Percentiles rank a stretch among this genome's conserved stretches.
Evolutionary conservation across 2,329 filamentous ascomycete genomes (phyloP).

Genomic region (Talaromyces piceae): DNA sequence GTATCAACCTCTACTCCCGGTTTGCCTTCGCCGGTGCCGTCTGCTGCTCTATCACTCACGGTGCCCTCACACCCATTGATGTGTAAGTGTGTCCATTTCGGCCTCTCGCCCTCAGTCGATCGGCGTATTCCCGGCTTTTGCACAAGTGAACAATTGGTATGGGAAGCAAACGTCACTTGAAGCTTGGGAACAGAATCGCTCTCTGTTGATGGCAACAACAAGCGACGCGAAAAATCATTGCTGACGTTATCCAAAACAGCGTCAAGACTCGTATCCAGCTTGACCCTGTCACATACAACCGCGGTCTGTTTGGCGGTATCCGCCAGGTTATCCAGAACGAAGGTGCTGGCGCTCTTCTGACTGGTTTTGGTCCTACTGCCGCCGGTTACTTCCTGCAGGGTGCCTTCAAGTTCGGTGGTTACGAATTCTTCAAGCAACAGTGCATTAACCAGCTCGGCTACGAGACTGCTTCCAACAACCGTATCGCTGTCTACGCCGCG

Average conservation of each 20-base stretch:
- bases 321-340: constrained; percentile 75
- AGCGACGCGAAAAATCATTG: too few species aligned
- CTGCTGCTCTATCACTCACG: constrained; percentile 98
- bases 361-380: constrained; percentile 75
- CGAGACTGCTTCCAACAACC: constrained; percentile 70
- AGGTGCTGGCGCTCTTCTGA: constrained; percentile 78
- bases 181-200: too few species aligned
- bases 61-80: constrained; percentile 94
- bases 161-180: too few species aligned
- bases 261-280: constrained; percentile 96
- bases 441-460: constrained; percentile 71
- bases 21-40: constrained; percentile 96
- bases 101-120: not conserved
- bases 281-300: constrained; percentile 83
- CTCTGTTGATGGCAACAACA: not conserved
- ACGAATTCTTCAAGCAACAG: constrained; percentile 95
- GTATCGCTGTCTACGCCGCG: constrained; percentile 72
- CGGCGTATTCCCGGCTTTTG: not conserved
- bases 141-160: not conserved
- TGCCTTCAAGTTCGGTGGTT: constrained; percentile 88
- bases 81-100: constrained; percentile 63
- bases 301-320: constrained; percentile 78
- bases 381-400: constrained; percentile 93
- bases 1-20: constrained; percentile 76
- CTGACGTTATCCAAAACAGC: constrained; percentile 45